Evolutionary conservation across 1,284 basidiomycete species (phyloP).

Genomic region (Ustilago shanxiensis): DNA sequence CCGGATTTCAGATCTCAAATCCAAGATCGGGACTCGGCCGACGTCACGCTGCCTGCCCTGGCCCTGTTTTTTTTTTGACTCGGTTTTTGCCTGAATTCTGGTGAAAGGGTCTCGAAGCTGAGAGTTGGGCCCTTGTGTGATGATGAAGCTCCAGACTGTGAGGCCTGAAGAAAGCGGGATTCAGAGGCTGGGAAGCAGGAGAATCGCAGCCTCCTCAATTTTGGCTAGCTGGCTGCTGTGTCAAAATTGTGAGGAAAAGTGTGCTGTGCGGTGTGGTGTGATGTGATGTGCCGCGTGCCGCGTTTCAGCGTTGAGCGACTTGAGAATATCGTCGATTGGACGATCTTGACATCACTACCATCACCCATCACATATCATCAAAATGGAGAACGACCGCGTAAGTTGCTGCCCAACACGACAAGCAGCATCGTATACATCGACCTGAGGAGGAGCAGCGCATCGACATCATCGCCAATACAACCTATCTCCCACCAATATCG

Average conservation of each 20-base stretch:
- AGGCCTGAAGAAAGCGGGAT: too few relatives aligned
- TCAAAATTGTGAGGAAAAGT: neutral
- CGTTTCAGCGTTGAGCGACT: neutral
- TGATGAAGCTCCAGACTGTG: too few relatives aligned
- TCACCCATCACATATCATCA: constrained; percentile 56
- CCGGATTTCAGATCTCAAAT: neutral
- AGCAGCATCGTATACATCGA: constrained; percentile 35
- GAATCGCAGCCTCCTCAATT: too few relatives aligned
- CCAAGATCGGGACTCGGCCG: constrained; percentile 20
- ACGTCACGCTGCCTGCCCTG: constrained; percentile 20
- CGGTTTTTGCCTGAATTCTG: neutral
- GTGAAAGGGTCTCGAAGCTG: too few relatives aligned
- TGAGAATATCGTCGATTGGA: constrained; percentile 1
- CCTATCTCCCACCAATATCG: constrained; percentile 1
- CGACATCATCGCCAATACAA: constrained; percentile 4
- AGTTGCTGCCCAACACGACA: constrained; percentile 39
- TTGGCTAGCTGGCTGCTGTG: neutral
- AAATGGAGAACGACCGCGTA: constrained; percentile 74
- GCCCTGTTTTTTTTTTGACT: too few relatives aligned
- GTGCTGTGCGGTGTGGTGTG: too few relatives aligned
- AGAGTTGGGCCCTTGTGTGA: too few relatives aligned
- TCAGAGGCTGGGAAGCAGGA: too few relatives aligned
- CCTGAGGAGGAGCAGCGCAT: constrained; percentile 24
- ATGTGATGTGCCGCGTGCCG: too few relatives aligned
- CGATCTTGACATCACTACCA: constrained; percentile 37